Conservation (phyloP, 352 stramenopile species). For the Phytophthora ramorum region DNA sequence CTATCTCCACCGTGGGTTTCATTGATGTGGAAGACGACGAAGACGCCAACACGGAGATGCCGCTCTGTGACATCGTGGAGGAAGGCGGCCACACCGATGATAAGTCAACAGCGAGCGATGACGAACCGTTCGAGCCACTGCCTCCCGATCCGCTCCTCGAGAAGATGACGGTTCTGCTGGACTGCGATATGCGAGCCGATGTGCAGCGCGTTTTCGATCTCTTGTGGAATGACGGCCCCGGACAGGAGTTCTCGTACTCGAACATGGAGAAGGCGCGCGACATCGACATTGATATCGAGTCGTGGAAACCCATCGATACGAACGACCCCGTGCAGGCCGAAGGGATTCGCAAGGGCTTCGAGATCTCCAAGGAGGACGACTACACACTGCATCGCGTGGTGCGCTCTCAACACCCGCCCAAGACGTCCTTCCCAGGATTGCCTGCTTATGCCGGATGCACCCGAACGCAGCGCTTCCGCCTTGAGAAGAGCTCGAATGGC, state of each 20-base stretch:
- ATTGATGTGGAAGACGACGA: slow-evolving; percentile 55
- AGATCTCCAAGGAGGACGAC: slow-evolving; percentile 59
- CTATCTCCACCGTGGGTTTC: slow-evolving; percentile 49
- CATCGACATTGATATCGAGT: slow-evolving; percentile 70
- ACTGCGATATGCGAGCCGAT: slow-evolving; percentile 73
- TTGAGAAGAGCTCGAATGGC: slow-evolving; percentile 46
- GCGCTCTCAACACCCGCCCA: slow-evolving; percentile 62
- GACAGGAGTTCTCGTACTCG: slow-evolving; percentile 52
- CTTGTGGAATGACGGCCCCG: slow-evolving; percentile 68
- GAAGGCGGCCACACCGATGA: slow-evolving; percentile 45
- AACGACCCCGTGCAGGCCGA: slow-evolving; percentile 18
- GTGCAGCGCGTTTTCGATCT: slow-evolving; percentile 71
- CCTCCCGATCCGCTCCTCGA: slow-evolving; percentile 55
- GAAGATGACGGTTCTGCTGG: slow-evolving; percentile 72
- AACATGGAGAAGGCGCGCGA: slow-evolving; percentile 70
- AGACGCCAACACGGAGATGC: slow-evolving; percentile 17
- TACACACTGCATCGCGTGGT: slow-evolving; percentile 58
- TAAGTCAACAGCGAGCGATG: slow-evolving; percentile 56
- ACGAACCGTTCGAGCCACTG: slow-evolving; percentile 69
- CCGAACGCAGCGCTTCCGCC: slow-evolving; percentile 56
- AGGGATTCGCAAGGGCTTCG: slow-evolving; percentile 45
- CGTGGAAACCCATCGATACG: slow-evolving; percentile 56
- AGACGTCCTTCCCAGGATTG: slow-evolving; percentile 65
- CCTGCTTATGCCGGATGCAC: slow-evolving; percentile 59
- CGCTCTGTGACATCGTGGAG: slow-evolving; percentile 38